Percentiles rank a stretch among this genome's conserved stretches.
These are phyloP conservation scores for Sporothrix pallida DNA, from an alignment of 2,329 filamentous ascomycete species.

Conservation along the genomic window DNA sequence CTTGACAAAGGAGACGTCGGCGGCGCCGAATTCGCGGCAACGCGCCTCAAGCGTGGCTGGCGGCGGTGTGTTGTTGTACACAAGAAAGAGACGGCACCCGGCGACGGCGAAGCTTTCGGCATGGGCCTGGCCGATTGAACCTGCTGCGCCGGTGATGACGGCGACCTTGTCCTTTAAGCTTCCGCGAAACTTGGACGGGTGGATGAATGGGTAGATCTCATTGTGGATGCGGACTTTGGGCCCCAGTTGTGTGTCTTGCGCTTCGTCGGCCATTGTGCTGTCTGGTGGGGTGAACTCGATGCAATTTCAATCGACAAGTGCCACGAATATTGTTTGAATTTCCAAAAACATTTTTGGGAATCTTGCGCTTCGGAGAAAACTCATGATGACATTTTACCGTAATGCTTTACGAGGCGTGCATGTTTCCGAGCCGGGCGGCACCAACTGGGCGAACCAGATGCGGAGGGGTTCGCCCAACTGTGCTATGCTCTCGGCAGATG, in stretches of 20 bases:
- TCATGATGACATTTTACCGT: neutral
- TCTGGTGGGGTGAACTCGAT: neutral
- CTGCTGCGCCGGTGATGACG: conserved; percentile 38
- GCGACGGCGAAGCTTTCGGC: conserved; percentile 45
- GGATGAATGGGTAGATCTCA: conserved; percentile 4
- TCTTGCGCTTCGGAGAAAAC: neutral
- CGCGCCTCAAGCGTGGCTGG: neutral
- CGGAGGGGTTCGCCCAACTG: neutral
- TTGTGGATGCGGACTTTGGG: conserved; percentile 3
- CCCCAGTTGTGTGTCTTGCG: neutral
- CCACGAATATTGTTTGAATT: too few relatives aligned
- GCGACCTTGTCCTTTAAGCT: neutral
- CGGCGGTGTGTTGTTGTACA: conserved; percentile 43
- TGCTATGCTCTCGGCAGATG: conserved; percentile 18
- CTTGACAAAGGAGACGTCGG: neutral
- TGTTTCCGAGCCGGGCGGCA: neutral
- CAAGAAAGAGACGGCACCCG: conserved; percentile 42
- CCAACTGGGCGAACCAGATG: neutral
- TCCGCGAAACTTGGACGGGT: conserved; percentile 10
- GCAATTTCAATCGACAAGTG: too few relatives aligned
- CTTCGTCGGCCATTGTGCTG: neutral
- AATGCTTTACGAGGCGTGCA: neutral
- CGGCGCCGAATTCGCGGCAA: neutral
- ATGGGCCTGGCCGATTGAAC: conserved; percentile 42
- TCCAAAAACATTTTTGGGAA: neutral